Evolutionary conservation across 805 yeast genomes (phyloP).

Genomic region (Candida golubevii): DNA sequence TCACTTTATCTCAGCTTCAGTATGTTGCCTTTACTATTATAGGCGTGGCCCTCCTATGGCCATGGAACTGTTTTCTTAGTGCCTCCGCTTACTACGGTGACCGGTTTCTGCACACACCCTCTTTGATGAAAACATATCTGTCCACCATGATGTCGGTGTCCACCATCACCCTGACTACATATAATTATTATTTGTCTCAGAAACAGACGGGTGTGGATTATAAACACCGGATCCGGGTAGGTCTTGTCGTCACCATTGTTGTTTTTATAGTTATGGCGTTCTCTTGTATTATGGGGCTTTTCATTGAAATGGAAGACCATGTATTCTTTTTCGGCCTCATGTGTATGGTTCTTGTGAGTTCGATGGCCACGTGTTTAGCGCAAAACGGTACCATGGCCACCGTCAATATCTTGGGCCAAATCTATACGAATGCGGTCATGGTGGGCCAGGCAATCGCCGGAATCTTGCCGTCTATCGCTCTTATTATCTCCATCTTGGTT

Average conservation of each 20-base stretch:
- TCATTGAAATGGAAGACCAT: constrained; percentile 33
- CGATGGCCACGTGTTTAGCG: constrained; percentile 74
- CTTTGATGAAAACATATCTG: constrained; percentile 56
- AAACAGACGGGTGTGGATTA: constrained; percentile 60
- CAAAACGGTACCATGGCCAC: constrained; percentile 91
- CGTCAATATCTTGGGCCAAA: constrained; percentile 69
- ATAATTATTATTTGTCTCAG: constrained; percentile 60
- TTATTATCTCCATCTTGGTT: constrained; percentile 49
- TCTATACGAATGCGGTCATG: constrained; percentile 84
- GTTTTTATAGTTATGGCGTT: constrained; percentile 58
- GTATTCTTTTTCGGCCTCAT: constrained; percentile 52
- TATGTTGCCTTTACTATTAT: constrained; percentile 61
- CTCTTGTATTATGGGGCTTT: constrained; percentile 38
- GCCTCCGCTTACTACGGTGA: constrained; percentile 78
- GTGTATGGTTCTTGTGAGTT: constrained; percentile 57
- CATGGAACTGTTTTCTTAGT: constrained; percentile 85
- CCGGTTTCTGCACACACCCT: constrained; percentile 49
- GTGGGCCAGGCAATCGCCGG: constrained; percentile 96
- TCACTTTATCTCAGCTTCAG: constrained; percentile 28
- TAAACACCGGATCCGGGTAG: constrained; percentile 51
- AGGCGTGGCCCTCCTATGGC: constrained; percentile 88
- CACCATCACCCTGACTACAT: constrained; percentile 59
- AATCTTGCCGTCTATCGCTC: constrained; percentile 76
- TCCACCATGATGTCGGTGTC: constrained; percentile 87
- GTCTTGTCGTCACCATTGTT: constrained; percentile 52